Base-by-base conservation (phyloP, 805 yeast genomes). In the Candida chauliodis region DNA sequence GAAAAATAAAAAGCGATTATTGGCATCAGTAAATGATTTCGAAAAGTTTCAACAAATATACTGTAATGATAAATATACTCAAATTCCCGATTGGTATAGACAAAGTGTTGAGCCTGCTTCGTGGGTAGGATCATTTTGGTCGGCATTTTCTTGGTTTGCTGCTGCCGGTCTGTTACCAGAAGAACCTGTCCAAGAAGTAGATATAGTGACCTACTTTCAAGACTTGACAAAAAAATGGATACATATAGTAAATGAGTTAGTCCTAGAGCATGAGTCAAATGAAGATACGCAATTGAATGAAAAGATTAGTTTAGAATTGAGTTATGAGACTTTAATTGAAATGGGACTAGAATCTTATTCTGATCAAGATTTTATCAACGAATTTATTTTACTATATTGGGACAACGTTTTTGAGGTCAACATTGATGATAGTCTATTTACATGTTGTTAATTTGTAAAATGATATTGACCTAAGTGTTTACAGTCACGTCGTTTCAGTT, bases 111-210 rank as follows among this genome's bases (percentile, higher is more conserved):
- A 73, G 35, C 66, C 78, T 1, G 55, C 69, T 16, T 69, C 83
- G 1, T 71, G 84, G 74, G 65, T 68, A 38, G 81, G 78, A 47
- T 63, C 74, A 28, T 63, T 80, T 1, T 80, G 85, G 84, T 67
- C 75, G 38, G 89, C 89, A 1, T 73, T 84, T 42, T 63, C 84
- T 15, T 85, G 93, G 93, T 85, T 91, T 88, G 74, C 84, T 21
- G 91, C 93, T 1, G 95, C 93, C 7, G 84, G 80, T 40, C 23
- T 35, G 29, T 16, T 28, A 30, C 28, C 14, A 31, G 24, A 25
- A 11, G 16, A 33, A 15, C 35, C 31, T 8, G 41, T 28, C 17
- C 46, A 40, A 22, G 40, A 41, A 3, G 14, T 43, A 4, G 35
- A 39, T 24, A 50, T 65, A 8, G 57, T 68, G 11, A 70, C 69